Base-by-base conservation (phyloP, 495 filamentous ascomycete genomes). In the Arthonia radiata region DNA sequence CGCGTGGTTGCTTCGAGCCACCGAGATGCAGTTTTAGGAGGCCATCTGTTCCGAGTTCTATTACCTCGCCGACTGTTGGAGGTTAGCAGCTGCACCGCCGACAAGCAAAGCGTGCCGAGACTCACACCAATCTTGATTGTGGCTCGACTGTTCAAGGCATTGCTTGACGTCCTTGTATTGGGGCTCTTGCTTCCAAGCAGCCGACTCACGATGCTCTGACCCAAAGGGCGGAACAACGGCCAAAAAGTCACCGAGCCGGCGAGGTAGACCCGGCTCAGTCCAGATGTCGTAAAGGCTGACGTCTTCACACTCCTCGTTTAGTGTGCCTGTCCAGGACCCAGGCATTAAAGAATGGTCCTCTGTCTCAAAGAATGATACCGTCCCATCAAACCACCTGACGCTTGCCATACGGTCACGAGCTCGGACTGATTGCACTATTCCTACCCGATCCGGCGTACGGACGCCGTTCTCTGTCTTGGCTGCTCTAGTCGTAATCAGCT, bases 51-150 rank as follows among this genome's bases (percentile, higher is more conserved):
- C 52, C 49, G 5, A 62, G 44, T 25, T 60, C 52, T 8, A 67
- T 43, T 13, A 72, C 46, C 33, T 66, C 59, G 3, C 66, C 67
- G 31, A 69, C n/a, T n/a, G n/a, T n/a, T n/a, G n/a, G n/a, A n/a
- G n/a, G n/a, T n/a, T n/a, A n/a, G n/a, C n/a, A n/a, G n/a, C n/a
- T n/a, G n/a, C n/a, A n/a, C n/a, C n/a, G n/a, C n/a, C n/a, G n/a
- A n/a, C n/a, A n/a, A n/a, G n/a, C n/a, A n/a, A n/a, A n/a, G n/a
- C n/a, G n/a, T n/a, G n/a, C n/a, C n/a, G n/a, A n/a, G n/a, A n/a
- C n/a, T n/a, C n/a, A n/a, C n/a, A n/a, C n/a, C n/a, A n/a, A n/a
- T n/a, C n/a, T n/a, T n/a, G n/a, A n/a, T n/a, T n/a, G n/a, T n/a
- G n/a, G n/a, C n/a, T n/a, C n/a, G n/a, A n/a, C n/a, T n/a, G n/a